Evolutionary conservation across 1,284 basidiomycete genomes (phyloP).

Genomic region (Cryptococcus sp.): DNA sequence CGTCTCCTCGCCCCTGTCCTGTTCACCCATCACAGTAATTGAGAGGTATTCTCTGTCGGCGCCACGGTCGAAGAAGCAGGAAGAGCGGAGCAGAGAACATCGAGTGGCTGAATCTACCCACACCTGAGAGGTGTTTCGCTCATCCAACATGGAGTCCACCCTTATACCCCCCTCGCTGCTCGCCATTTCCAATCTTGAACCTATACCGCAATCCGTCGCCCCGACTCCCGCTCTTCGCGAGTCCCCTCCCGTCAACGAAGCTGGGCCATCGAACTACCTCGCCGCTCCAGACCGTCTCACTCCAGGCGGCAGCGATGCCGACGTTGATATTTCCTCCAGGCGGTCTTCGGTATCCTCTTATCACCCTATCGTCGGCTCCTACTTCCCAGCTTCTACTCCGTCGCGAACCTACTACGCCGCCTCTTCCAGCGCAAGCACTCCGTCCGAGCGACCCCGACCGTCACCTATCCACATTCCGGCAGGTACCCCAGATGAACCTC

Average conservation of each 20-base stretch:
- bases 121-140: no score
- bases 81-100: no score
- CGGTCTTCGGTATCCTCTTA: slow-evolving; percentile 18
- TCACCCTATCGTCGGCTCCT: slow-evolving; percentile 26
- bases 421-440: slow-evolving; percentile 23
- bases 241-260: background rate
- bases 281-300: background rate
- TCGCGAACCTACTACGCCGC: slow-evolving; percentile 7
- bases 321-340: slow-evolving; percentile 15
- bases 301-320: slow-evolving; percentile 1
- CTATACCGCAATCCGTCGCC: slow-evolving; percentile 32
- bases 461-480: slow-evolving; percentile 33
- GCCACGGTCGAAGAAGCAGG: no score
- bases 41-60: no score
- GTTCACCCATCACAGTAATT: no score
- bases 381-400: slow-evolving; percentile 20
- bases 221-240: slow-evolving; percentile 24
- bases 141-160: no score
- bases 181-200: slow-evolving; percentile 14
- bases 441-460: slow-evolving; percentile 28
- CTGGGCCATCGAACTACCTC: background rate
- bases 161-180: slow-evolving; percentile 15
- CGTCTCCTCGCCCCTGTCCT: no score
- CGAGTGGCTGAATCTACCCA: no score
- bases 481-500: slow-evolving; percentile 34